Conservation (phyloP, 345 rosid species). For the Aethionema arabicum region DNA sequence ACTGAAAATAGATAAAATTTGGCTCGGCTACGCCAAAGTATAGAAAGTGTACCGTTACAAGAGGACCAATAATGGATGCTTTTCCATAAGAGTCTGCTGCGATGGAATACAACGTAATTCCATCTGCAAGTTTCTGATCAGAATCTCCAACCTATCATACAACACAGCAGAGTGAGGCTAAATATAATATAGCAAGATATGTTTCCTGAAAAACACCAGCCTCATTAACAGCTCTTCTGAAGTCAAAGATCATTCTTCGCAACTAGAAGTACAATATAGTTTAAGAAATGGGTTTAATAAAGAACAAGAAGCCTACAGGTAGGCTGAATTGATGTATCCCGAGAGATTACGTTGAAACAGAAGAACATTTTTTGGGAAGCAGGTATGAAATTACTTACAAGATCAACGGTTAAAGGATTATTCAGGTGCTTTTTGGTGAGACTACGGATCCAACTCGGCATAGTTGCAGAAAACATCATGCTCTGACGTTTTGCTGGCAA, state of each 20-base stretch:
- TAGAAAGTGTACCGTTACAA: slow-evolving; percentile 63
- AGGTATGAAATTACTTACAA: slow-evolving; percentile 51
- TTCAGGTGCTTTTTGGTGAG: slow-evolving; percentile 73
- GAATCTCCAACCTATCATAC: slow-evolving; percentile 86
- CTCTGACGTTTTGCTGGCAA: slow-evolving; percentile 80
- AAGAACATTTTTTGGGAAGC: not conserved
- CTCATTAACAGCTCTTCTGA: slow-evolving; percentile 6
- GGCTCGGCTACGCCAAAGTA: slow-evolving; percentile 1
- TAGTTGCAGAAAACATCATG: slow-evolving; percentile 96
- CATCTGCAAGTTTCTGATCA: slow-evolving; percentile 90
- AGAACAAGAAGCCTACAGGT: no score
- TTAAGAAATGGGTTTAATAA: no score
- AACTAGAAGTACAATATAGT: not conserved
- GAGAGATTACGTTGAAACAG: no score
- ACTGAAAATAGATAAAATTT: no score
- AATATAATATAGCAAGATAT: not conserved
- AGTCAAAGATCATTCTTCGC: slow-evolving; percentile 5
- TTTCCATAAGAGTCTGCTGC: slow-evolving; percentile 54
- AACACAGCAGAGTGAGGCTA: slow-evolving; percentile 18
- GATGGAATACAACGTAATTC: slow-evolving; percentile 78
- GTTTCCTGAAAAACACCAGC: not conserved
- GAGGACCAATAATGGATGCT: slow-evolving; percentile 78
- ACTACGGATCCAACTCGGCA: slow-evolving; percentile 84
- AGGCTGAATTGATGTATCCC: no score
- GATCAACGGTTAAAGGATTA: slow-evolving; percentile 81